Evolutionary conservation across 371 early-diverging fungal genomes (phyloP), one percentile per base, ranked within the genome.

Genomic region (Rozella allomycis): DNA sequence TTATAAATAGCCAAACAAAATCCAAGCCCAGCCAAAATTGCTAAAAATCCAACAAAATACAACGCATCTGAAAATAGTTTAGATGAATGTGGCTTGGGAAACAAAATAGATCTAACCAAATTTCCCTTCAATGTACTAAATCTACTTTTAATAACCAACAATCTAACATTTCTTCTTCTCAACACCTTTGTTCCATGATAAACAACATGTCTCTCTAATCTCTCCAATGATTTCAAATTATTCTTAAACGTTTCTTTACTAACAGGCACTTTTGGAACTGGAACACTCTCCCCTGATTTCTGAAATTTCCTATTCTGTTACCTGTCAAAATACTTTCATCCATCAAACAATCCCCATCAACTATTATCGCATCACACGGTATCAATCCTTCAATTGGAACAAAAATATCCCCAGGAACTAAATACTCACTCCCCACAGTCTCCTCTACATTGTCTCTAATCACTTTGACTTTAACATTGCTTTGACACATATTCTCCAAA

Each of bases 271-370:
- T 87, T 90, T 8, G 79, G 76, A 17, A 82, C 68, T 0, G 81
- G 81, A 1, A 78, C 50, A 42, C 63, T 58, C 45, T 85, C 88
- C 8, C 55, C 55, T n/a, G n/a, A n/a, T n/a, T n/a, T n/a, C n/a
- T n/a, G n/a, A n/a, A n/a, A n/a, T n/a, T n/a, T n/a, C n/a, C n/a
- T n/a, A n/a, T n/a, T n/a, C n/a, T n/a, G n/a, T n/a, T n/a, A 31
- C 99, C 99, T 2, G 99, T 99, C 17, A 99, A 67, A 90, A 97
- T 93, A 40, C 78, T 75, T 52, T 99, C 99, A 52, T 97, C 91
- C 28, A 91, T 73, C 36, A 97, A 86, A 43, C 90, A 90, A 43
- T 87, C 90, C 10, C 98, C 98, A 13, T 75, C 62, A n/a, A 97
- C 51, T 16, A 99, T 59, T 22, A 86, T 54, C 1, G 80, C 83